These are phyloP conservation scores for Sisymbrium irio DNA, from an alignment of 345 rosid species.

Conservation along the genomic window DNA sequence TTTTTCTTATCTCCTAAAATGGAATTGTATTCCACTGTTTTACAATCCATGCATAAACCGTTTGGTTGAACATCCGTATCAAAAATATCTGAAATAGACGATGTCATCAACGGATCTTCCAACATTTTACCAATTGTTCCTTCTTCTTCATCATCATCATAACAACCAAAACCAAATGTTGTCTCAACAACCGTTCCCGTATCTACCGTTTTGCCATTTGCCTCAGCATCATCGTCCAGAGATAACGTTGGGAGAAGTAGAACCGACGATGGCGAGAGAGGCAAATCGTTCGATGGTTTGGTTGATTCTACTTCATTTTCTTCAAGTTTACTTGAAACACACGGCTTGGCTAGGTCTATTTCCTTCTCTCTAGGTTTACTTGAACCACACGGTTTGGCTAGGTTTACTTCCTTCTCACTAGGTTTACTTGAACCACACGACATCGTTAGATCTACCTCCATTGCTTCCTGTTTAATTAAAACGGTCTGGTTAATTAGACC, in stretches of 20 bases:
- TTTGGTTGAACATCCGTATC: neutral
- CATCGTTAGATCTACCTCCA: neutral
- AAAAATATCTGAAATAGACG: constrained; percentile 16
- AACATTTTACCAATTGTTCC: constrained; percentile 14
- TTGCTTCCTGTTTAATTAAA: neutral
- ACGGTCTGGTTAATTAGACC: neutral
- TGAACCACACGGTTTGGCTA: neutral
- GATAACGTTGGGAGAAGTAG: neutral
- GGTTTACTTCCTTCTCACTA: neutral
- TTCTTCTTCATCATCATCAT: constrained; percentile 1
- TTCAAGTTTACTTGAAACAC: neutral
- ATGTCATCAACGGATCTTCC: constrained; percentile 12
- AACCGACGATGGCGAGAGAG: neutral
- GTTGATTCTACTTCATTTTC: neutral
- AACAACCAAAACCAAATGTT: neutral
- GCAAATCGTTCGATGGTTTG: neutral
- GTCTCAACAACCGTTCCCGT: neutral
- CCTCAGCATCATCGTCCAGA: neutral
- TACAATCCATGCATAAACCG: neutral
- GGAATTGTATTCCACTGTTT: neutral
- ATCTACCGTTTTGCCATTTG: neutral
- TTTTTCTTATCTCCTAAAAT: neutral
- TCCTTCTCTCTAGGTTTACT: neutral
- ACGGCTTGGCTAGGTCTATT: neutral
- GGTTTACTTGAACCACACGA: neutral